Percentiles rank a stretch among this genome's conserved stretches.
These are phyloP conservation scores for Colletotrichum sp. DNA, from an alignment of 2,329 filamentous ascomycete species.

Conservation along the genomic window DNA sequence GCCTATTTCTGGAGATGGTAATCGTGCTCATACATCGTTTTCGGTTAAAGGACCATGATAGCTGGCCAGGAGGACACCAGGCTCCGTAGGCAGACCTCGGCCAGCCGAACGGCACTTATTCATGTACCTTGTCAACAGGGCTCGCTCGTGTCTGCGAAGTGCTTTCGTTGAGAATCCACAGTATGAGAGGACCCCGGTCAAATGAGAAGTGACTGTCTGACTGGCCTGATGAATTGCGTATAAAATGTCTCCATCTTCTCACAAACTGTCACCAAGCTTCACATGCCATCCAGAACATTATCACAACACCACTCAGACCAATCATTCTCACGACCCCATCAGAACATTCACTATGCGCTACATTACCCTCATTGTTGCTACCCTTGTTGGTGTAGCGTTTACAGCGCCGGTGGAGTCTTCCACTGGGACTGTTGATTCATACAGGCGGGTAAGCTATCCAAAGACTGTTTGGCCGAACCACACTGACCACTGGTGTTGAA, in stretches of 20 bases:
- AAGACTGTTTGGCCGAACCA: neutral
- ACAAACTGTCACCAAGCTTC: neutral
- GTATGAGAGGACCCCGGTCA: accelerated
- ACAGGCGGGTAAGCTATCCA: neutral
- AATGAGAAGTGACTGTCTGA: neutral
- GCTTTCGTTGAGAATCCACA: neutral
- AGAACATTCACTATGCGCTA: neutral
- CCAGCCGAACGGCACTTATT: neutral
- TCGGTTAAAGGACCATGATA: neutral
- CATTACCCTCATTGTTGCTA: neutral
- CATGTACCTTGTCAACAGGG: neutral
- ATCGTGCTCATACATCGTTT: neutral
- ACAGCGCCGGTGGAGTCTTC: neutral
- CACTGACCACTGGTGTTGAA: neutral
- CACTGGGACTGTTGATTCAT: neutral
- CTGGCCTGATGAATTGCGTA: neutral
- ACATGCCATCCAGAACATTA: accelerated
- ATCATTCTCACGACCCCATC: accelerated
- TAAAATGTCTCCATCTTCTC: neutral
- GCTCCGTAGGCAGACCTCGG: accelerated
- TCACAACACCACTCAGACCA: neutral
- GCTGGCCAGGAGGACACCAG: neutral
- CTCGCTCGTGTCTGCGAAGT: neutral
- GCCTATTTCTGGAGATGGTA: neutral
- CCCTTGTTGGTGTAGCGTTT: neutral